These are phyloP conservation scores for Mrakiaceae sp. DNA, from an alignment of 1,284 basidiomycete genomes.

Conservation along the genomic window DNA sequence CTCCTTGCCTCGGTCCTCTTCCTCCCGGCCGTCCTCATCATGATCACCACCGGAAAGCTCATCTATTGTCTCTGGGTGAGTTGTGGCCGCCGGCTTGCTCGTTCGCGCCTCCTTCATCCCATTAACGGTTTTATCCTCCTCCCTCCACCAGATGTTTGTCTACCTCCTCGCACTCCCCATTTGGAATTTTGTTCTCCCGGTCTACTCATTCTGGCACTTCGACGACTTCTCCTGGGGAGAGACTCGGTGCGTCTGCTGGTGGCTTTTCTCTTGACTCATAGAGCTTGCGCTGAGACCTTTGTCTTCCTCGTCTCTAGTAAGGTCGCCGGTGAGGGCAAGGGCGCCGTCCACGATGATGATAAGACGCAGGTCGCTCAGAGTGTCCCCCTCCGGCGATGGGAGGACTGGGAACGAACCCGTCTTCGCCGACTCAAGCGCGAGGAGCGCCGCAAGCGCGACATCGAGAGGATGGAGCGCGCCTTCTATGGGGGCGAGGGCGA, in stretches of 20 bases:
- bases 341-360: constrained; percentile 60
- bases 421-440: constrained; percentile 83
- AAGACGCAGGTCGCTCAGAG: constrained; percentile 39
- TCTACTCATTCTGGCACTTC: constrained; percentile 98
- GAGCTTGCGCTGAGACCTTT: neutral
- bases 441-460: constrained; percentile 66
- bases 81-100: constrained; percentile 9
- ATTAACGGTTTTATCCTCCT: constrained; percentile 45
- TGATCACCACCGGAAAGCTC: constrained; percentile 87
- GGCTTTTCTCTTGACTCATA: constrained; percentile 2
- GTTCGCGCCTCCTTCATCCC: constrained; percentile 23
- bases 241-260: constrained; percentile 53
- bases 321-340: constrained; percentile 74
- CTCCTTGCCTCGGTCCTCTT: constrained; percentile 83
- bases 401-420: constrained; percentile 98
- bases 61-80: constrained; percentile 95
- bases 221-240: constrained; percentile 98
- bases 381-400: constrained; percentile 88
- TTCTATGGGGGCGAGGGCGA: constrained; percentile 17
- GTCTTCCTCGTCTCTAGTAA: constrained; percentile 46
- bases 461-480: constrained; percentile 59
- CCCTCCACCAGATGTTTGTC: constrained; percentile 54
- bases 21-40: constrained; percentile 81
- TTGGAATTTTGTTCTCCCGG: constrained; percentile 88
- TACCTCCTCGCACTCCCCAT: constrained; percentile 85